Conservation (phyloP, 495 filamentous ascomycete species). For the Penicillium desertorum region DNA sequence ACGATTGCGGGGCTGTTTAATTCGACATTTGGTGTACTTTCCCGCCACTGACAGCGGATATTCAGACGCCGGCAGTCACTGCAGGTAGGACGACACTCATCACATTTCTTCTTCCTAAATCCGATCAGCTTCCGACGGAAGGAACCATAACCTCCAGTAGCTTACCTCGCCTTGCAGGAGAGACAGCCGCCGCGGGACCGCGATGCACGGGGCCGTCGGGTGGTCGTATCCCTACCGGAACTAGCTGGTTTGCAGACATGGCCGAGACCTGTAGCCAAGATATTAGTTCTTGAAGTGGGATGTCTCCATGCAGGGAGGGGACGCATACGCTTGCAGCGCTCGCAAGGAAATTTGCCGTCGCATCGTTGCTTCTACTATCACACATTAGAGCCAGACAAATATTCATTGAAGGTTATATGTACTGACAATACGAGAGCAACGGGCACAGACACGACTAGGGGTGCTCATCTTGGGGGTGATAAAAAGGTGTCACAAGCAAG, state of each 20-base stretch:
- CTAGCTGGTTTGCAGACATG: slow-evolving; percentile 27
- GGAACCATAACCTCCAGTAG: not conserved
- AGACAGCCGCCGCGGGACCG: slow-evolving; percentile 31
- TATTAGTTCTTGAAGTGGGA: not conserved
- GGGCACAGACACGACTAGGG: slow-evolving; percentile 28
- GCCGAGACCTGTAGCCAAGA: slow-evolving; percentile 25
- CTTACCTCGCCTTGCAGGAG: slow-evolving; percentile 33
- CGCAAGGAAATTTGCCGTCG: slow-evolving; percentile 28
- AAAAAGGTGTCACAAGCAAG: too few species aligned
- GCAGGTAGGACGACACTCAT: slow-evolving; percentile 28
- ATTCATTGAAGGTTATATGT: not conserved
- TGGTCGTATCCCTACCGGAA: slow-evolving; percentile 13
- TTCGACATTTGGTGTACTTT: not conserved
- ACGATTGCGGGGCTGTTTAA: not conserved
- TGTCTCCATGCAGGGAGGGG: too few species aligned
- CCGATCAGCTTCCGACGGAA: slow-evolving; percentile 5
- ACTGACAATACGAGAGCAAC: slow-evolving; percentile 30
- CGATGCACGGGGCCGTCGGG: slow-evolving; percentile 30
- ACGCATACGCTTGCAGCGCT: slow-evolving; percentile 29
- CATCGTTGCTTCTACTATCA: slow-evolving; percentile 35
- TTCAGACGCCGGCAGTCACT: slow-evolving; percentile 33
- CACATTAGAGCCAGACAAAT: not conserved
- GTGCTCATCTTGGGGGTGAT: too few species aligned
- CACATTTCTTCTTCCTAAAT: slow-evolving; percentile 33
- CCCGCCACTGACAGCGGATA: slow-evolving; percentile 26